Conservation (phyloP, 805 yeast genomes). For the Metschnikowia matae region DNA sequence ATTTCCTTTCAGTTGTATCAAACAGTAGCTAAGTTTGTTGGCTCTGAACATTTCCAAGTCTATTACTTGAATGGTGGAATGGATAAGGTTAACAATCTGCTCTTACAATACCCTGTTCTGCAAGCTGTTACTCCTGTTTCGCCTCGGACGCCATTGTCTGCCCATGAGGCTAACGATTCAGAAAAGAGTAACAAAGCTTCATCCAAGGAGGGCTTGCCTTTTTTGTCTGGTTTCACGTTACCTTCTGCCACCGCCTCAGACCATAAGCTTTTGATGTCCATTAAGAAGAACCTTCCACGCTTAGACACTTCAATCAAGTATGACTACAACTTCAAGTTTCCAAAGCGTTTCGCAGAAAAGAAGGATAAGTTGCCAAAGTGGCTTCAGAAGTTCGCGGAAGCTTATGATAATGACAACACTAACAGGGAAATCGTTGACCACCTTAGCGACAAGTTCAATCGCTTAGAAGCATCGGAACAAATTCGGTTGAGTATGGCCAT, state of each 20-base stretch:
- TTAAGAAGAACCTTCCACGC: constrained; percentile 31
- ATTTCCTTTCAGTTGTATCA: constrained; percentile 31
- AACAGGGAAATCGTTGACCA: constrained; percentile 22
- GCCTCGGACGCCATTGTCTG: constrained; percentile 8
- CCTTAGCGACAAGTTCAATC: constrained; percentile 30
- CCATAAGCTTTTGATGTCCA: constrained; percentile 32
- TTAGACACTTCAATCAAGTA: constrained; percentile 21
- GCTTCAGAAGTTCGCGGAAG: constrained; percentile 24
- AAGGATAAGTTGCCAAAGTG: constrained; percentile 28
- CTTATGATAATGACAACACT: constrained; percentile 12
- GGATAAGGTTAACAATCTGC: constrained; percentile 8
- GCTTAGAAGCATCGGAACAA: constrained; percentile 38
- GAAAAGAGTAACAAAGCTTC: not conserved
- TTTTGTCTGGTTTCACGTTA: constrained; percentile 38
- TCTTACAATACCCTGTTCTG: constrained; percentile 11
- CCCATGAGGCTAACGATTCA: constrained; percentile 3
- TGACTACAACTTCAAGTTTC: constrained; percentile 22
- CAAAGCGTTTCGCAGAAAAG: constrained; percentile 15
- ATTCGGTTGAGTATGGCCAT: constrained; percentile 35
- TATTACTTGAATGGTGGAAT: constrained; percentile 29
- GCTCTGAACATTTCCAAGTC: constrained; percentile 20
- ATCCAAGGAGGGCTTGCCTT: constrained; percentile 12
- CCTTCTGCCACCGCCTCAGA: constrained; percentile 38
- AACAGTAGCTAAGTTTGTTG: constrained; percentile 28
- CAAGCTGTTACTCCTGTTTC: constrained; percentile 12